Evolutionary conservation across 192 early-diverging fungal species (phyloP).

Genomic region (Powellomyces hirtus): DNA sequence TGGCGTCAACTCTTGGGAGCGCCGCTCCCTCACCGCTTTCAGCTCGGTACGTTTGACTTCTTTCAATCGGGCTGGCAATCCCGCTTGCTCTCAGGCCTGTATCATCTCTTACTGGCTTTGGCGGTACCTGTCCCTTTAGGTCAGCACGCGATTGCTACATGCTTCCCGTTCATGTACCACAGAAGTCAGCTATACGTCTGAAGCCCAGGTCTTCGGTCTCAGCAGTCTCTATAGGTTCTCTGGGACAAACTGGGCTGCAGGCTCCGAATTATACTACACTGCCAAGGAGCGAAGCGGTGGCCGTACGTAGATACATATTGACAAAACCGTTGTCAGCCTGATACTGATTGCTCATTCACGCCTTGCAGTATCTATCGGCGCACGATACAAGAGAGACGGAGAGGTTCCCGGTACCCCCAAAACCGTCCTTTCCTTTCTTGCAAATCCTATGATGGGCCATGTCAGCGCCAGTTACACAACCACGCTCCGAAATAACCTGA

Average conservation of each 20-base stretch:
- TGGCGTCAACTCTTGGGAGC: slow-evolving; percentile 56
- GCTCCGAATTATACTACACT: slow-evolving; percentile 52
- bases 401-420: slow-evolving; percentile 38
- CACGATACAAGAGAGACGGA: slow-evolving; percentile 30
- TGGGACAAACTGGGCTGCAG: slow-evolving; percentile 43
- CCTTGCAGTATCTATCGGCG: slow-evolving; percentile 31
- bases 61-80: too few relatives aligned
- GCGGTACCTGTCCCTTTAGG: too few relatives aligned
- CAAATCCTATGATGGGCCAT: slow-evolving; percentile 95
- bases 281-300: slow-evolving; percentile 85
- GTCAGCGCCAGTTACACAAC: slow-evolving; percentile 80
- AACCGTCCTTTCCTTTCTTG: slow-evolving; percentile 66
- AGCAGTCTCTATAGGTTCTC: slow-evolving; percentile 76
- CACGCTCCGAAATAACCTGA: slow-evolving; percentile 66
- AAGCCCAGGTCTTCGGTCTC: slow-evolving; percentile 76
- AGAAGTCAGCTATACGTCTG: slow-evolving; percentile 72
- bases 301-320: slow-evolving; percentile 48
- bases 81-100: too few relatives aligned
- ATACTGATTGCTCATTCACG: not conserved
- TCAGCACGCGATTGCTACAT: slow-evolving; percentile 69
- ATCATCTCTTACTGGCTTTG: too few relatives aligned
- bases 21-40: not conserved
- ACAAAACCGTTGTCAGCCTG: not conserved
- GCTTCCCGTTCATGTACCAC: slow-evolving; percentile 69
- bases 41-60: slow-evolving; percentile 23